Conservation (phyloP, 768 basidiomycete genomes). For the Boletus sp. region DNA sequence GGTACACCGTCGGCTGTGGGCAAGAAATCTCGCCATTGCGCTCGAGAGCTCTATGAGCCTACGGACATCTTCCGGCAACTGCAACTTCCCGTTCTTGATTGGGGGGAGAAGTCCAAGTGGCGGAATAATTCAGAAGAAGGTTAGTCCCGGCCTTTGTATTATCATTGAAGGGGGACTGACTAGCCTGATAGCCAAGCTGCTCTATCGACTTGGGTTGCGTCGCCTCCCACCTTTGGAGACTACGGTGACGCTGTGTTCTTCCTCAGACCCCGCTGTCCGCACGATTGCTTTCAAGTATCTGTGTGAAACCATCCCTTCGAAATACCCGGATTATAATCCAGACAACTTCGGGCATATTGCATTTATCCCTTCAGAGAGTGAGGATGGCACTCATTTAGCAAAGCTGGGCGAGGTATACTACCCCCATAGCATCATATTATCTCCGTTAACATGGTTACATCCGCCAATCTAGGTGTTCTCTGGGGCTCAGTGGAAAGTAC, state of each 20-base stretch:
- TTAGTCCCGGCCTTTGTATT: constrained; percentile 26
- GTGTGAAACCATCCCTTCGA: constrained; percentile 62
- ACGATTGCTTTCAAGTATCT: constrained; percentile 75
- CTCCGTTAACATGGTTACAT: background rate
- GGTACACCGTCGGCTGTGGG: constrained; percentile 20
- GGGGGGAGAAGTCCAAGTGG: constrained; percentile 82
- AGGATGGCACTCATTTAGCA: constrained; percentile 51
- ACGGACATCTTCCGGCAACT: constrained; percentile 64
- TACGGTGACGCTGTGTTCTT: constrained; percentile 67
- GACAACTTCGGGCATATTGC: constrained; percentile 52
- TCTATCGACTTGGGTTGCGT: constrained; percentile 67
- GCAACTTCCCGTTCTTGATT: constrained; percentile 80
- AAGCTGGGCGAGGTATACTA: constrained; percentile 57
- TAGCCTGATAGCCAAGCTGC: constrained; percentile 61
- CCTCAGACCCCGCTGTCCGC: constrained; percentile 47
- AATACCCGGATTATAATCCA: constrained; percentile 61
- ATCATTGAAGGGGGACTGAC: background rate
- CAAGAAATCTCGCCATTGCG: constrained; percentile 51
- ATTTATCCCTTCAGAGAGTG: constrained; percentile 74
- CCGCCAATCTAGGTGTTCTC: constrained; percentile 57
- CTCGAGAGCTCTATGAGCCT: constrained; percentile 85
- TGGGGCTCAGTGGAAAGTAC: constrained; percentile 57
- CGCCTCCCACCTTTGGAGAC: constrained; percentile 64
- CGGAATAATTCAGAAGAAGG: constrained; percentile 82
- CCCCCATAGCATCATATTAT: background rate